Conservation (phyloP, 139 green algal genomes). For the Coccomyxa sp. region DNA sequence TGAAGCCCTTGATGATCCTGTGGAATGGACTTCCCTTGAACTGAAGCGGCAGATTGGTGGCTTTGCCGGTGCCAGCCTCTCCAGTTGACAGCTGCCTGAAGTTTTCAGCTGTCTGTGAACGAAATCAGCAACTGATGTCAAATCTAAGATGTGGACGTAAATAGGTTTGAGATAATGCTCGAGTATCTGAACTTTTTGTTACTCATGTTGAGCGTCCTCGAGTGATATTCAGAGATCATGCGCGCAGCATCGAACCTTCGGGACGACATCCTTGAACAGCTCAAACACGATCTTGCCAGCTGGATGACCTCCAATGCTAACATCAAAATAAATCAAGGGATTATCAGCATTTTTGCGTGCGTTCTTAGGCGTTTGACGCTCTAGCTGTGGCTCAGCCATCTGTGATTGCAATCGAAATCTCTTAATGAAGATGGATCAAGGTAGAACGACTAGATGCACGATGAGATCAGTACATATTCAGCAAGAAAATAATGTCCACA, state of each 20-base stretch:
- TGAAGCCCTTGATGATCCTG: conserved; percentile 42
- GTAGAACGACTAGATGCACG: no score
- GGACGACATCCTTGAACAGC: conserved; percentile 74
- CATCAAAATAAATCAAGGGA: conserved; percentile 86
- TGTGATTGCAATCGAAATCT: background rate
- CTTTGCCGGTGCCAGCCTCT: conserved; percentile 30
- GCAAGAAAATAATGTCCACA: no score
- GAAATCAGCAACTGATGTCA: background rate
- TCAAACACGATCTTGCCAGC: conserved; percentile 82
- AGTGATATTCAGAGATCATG: no score
- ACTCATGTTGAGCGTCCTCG: background rate
- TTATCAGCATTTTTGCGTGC: conserved; percentile 32
- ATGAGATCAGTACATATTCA: no score
- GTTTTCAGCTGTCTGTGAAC: conserved; percentile 77
- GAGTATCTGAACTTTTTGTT: background rate
- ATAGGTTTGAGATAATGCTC: background rate
- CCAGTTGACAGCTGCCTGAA: conserved; percentile 65
- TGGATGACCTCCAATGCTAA: conserved; percentile 69
- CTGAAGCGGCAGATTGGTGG: conserved; percentile 44
- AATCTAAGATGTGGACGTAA: no score
- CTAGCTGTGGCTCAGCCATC: background rate
- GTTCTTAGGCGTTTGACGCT: background rate
- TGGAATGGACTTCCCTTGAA: conserved; percentile 48
- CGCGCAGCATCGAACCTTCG: conserved; percentile 38
- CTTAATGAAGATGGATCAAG: no score